phyloP scores from a whole-genome alignment of 1,139 yeast species.

The Protomyces macrosporus region DNA sequence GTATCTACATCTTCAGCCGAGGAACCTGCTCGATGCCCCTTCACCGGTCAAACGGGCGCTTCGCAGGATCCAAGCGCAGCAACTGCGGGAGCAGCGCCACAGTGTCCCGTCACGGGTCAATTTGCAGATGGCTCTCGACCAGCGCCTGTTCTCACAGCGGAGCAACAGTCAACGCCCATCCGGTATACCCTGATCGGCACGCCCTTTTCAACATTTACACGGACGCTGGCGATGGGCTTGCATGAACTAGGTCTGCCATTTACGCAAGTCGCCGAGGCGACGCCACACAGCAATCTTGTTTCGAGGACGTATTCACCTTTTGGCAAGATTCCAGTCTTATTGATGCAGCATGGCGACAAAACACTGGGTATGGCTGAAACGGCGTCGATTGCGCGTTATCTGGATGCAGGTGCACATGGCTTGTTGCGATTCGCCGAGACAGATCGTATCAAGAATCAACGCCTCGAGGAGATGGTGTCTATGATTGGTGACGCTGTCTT shows the following conservation, averaged over 20 bases:
- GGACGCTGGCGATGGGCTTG: conserved; percentile 17
- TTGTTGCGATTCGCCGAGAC: conserved; percentile 8
- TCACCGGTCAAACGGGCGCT: conserved; percentile 11
- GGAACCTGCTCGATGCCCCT: background rate
- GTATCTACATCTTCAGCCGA: too few relatives aligned
- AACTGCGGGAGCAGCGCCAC: conserved; percentile 1
- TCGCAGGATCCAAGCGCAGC: background rate
- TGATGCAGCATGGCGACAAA: conserved; percentile 18
- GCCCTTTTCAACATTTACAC: conserved; percentile 13
- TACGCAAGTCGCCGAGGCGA: conserved; percentile 2
- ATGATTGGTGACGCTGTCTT: conserved; percentile 9
- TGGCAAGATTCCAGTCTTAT: conserved; percentile 15
- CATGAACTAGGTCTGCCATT: conserved; percentile 12
- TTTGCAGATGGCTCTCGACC: conserved; percentile 23
- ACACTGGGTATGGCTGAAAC: conserved; percentile 12
- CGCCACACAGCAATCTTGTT: conserved; percentile 11
- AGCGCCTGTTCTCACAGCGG: conserved; percentile 1
- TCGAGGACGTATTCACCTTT: conserved; percentile 13
- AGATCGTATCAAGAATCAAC: conserved; percentile 13
- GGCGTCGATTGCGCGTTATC: conserved; percentile 13
- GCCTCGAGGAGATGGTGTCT: conserved; percentile 10
- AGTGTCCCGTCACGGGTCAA: conserved; percentile 24
- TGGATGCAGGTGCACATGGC: conserved; percentile 12
- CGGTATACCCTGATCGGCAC: conserved; percentile 15
- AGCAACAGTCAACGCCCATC: conserved; percentile 2